Evolutionary conservation across 805 yeast genomes (phyloP).

Genomic region (Candida broadrunensis): DNA sequence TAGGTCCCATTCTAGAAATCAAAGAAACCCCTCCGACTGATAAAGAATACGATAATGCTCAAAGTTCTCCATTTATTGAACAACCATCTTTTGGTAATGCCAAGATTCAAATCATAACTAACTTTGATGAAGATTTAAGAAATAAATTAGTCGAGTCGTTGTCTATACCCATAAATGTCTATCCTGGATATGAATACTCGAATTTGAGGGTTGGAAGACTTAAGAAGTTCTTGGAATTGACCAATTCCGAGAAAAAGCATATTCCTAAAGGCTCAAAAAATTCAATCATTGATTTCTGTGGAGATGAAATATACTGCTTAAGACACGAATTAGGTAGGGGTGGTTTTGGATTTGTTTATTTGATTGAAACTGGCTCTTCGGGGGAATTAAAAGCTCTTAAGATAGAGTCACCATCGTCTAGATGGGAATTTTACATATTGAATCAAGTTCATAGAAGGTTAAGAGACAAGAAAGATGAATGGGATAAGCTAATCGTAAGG

Average conservation of each 20-base stretch:
- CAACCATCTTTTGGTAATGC: constrained; percentile 15
- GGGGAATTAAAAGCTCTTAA: constrained; percentile 67
- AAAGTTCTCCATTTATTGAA: constrained; percentile 50
- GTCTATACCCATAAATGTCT: constrained; percentile 28
- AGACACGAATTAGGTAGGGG: constrained; percentile 68
- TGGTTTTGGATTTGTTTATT: constrained; percentile 75
- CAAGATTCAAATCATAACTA: constrained; percentile 18
- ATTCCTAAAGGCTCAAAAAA: constrained; percentile 31
- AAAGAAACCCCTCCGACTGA: constrained; percentile 28
- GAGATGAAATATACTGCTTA: constrained; percentile 45
- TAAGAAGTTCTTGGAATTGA: constrained; percentile 34
- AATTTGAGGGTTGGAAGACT: constrained; percentile 21
- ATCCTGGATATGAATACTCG: constrained; percentile 32
- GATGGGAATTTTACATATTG: constrained; percentile 82
- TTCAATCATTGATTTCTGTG: constrained; percentile 44
- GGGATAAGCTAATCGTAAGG: constrained; percentile 38
- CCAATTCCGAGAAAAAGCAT: constrained; percentile 31
- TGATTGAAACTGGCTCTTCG: constrained; percentile 53
- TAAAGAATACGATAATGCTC: constrained; percentile 15
- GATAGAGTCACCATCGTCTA: constrained; percentile 62
- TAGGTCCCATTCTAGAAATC: constrained; percentile 1
- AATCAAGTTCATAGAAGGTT: constrained; percentile 49
- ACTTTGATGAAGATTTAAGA: constrained; percentile 45
- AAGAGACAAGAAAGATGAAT: constrained; percentile 1
- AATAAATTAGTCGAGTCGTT: constrained; percentile 34